These are phyloP conservation scores for Calonectria honghensis DNA, from an alignment of 2,329 filamentous ascomycete genomes.

Conservation along the genomic window DNA sequence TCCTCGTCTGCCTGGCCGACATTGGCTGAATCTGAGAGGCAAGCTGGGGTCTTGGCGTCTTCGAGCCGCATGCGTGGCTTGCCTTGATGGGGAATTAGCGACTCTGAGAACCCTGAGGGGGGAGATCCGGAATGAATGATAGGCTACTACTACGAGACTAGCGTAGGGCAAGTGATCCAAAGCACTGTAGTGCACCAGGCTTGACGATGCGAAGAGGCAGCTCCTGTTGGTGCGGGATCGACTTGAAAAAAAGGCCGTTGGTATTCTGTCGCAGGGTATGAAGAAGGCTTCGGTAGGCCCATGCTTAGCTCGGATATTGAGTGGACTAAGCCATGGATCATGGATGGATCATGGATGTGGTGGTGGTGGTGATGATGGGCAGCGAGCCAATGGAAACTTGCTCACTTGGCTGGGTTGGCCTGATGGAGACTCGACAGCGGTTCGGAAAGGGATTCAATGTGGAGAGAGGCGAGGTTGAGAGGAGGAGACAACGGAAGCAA, in stretches of 20 bases:
- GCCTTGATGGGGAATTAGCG: constrained; percentile 13
- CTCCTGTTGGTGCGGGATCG: constrained; percentile 9
- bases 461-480: constrained; percentile 36
- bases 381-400: constrained; percentile 68
- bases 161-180: constrained; percentile 10
- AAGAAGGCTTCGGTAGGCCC: constrained; percentile 29
- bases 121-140: constrained; percentile 4
- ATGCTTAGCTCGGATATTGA: constrained; percentile 39
- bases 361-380: constrained; percentile 51
- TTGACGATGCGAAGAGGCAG: constrained; percentile 16
- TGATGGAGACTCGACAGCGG: constrained; percentile 47
- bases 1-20: too few species aligned
- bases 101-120: constrained; percentile 24
- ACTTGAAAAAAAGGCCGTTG: constrained; percentile 1
- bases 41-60: not conserved
- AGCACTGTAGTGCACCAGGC: not conserved
- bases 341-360: constrained; percentile 36
- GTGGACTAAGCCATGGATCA: constrained; percentile 38
- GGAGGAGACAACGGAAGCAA: constrained; percentile 23
- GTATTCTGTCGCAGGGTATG: constrained; percentile 22
- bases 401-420: constrained; percentile 59
- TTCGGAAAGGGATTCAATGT: constrained; percentile 32
- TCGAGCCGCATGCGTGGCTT: constrained; percentile 25
- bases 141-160: not conserved
- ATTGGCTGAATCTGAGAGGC: not conserved